Evolutionary conservation across 1,284 basidiomycete species (phyloP), one percentile per base, ranked within the genome.

Genomic region (Tilletia indica): DNA sequence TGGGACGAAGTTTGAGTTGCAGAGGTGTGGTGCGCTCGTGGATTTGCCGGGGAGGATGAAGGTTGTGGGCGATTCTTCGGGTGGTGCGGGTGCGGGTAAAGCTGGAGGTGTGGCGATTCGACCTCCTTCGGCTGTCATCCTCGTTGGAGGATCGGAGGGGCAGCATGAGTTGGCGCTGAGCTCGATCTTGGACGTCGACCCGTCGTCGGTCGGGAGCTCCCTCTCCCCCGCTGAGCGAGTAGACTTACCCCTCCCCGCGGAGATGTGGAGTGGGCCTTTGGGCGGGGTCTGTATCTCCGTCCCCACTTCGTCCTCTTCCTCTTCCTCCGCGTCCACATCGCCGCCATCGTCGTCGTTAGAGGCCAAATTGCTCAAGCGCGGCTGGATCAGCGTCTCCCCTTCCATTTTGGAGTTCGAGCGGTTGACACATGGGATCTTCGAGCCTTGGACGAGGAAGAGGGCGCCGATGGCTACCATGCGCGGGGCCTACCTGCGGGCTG

Each of bases 401-500:
- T 48, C 45, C 54, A 36, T 70, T 8, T 19, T 73, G 19, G 72
- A 73, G 54, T 36, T 71, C n/a, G 70, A 73, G 45, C 67, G 72
- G 9, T 36, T 73, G n/a, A 38, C 71, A 19, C 51, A 54, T 19
- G 70, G 64, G 49, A 67, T 73, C 2, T 67, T 73, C 31, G 70
- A 71, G 58, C 47, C 66, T 16, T 73, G 70, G 72, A 73, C 64
- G 12, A 45, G 72, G 47, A 72, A 66, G 64, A n/a, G 68, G 25
- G 71, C 71, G 16, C 71, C 71, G 25, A 47, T 12, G 16, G 66
- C 66, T 8, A 54, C 42, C 2, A 34, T 71, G 45, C 21, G 38
- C 14, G 38, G 4, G 21, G 64, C n/a, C 42, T 71, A 39, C 12
- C 38, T 64, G 8, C 31, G 61, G 3, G 42, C 42, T 8, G 9